Conservation (phyloP, 1,284 basidiomycete species). For the Moniliella sp. region DNA sequence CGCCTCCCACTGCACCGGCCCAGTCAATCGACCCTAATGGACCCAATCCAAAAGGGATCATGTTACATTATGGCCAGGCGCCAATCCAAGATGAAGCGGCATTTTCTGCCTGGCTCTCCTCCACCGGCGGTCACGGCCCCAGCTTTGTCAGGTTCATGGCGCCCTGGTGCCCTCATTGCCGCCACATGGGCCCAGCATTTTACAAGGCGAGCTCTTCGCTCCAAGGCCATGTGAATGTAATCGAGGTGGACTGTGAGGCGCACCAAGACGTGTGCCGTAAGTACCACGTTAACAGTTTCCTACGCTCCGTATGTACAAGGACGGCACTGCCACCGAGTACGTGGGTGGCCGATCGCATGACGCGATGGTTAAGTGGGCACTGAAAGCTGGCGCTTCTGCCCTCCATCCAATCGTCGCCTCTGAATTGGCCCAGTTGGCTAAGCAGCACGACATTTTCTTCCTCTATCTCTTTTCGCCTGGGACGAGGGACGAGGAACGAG, state of each 20-base stretch:
- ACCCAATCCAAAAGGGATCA: constrained; percentile 16
- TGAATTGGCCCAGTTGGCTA: constrained; percentile 1
- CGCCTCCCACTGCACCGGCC: constrained; percentile 1
- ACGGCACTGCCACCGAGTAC: constrained; percentile 16
- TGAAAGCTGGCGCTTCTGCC: constrained; percentile 12
- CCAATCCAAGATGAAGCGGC: constrained; percentile 9
- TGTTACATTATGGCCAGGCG: constrained; percentile 14
- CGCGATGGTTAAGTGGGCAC: constrained; percentile 20
- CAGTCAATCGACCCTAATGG: constrained; percentile 4
- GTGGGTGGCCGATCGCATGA: constrained; percentile 15
- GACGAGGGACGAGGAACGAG: constrained; percentile 2
- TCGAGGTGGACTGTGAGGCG: constrained; percentile 26
- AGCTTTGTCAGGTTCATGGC: constrained; percentile 30
- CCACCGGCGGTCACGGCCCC: constrained; percentile 14
- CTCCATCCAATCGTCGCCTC: constrained; percentile 6
- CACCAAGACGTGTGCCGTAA: constrained; percentile 10
- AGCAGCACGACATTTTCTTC: constrained; percentile 13
- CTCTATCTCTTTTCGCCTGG: constrained; percentile 16
- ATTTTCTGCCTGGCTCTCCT: constrained; percentile 12
- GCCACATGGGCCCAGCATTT: constrained; percentile 21
- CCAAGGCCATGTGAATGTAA: constrained; percentile 18
- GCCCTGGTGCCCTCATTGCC: constrained; percentile 32
- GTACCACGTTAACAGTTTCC: constrained; percentile 17
- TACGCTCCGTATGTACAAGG: constrained; percentile 17
- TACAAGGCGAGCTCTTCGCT: constrained; percentile 11